Base-by-base conservation (phyloP, 2,329 filamentous ascomycete species). In the Coniochaeta hoffmannii region DNA sequence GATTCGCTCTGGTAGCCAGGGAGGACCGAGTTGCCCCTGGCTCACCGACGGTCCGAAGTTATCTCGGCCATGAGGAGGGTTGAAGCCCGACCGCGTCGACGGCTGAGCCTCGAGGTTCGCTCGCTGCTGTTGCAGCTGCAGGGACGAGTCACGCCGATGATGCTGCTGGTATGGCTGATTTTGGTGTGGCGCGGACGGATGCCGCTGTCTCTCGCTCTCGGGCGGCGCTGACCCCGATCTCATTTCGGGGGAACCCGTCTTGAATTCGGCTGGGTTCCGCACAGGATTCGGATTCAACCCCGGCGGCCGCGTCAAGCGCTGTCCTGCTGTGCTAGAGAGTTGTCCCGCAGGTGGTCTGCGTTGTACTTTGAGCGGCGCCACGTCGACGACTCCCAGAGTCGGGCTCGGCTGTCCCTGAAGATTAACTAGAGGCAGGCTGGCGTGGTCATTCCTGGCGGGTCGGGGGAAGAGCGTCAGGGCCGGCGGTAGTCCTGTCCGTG, bases 391-490 rank as follows among this genome's bases (percentile, higher is more conserved):
- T 11, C 73, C 74, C 15, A 76, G 63, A 1, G 74, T 76, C 11
- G 74, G 73, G 52, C 72, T 76, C 8, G 73, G 71, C 54, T 75
- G 72, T 6, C 70, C 71, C 1, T 69, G 65, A 5, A 71, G 68
- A 4, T 68, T 68, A 22, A 64, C 65, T 14, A 68, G 24, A 19
- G 22, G 2, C 22, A 22, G 22, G 19, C 22, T 19, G 12, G 15
- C 19, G 41, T 8, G 63, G 34, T 69, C 62, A 4, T 67, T 67
- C 28, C 67, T 61, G 11, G 63, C 65, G 1, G 69, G 67, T n/a
- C 69, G 71, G 10, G 69, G 68, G 4, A 68, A 62, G 11, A 63
- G 57, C 55, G 64, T 64, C 55, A 66, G 41, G 11, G 62, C 36
- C 12, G 26, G 34, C 17, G 19, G 17, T 1, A 24, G 14, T 14